These are phyloP conservation scores for Gracilariopsis chorda DNA, from an alignment of 23 red algal species.

Conservation along the genomic window DNA sequence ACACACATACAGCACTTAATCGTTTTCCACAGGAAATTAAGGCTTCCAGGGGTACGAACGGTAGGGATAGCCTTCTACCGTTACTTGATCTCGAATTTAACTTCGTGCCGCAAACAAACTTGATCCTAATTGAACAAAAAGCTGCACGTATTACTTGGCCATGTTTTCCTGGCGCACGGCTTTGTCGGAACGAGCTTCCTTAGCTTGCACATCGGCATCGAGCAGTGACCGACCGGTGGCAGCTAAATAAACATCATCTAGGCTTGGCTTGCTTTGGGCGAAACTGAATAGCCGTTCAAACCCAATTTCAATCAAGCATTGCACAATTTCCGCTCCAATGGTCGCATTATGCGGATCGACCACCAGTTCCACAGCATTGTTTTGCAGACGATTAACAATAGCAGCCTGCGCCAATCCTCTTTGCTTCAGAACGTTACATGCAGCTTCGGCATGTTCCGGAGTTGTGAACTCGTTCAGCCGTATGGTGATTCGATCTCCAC, in stretches of 20 bases:
- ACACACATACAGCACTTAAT: too few relatives aligned
- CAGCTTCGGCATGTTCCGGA: slow-evolving; percentile 48
- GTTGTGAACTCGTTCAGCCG: slow-evolving; percentile 90
- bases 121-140: too few relatives aligned
- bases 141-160: too few relatives aligned
- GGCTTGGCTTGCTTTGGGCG: slow-evolving; percentile 73
- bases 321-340: slow-evolving; percentile 46
- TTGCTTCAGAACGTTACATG: slow-evolving; percentile 31
- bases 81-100: too few relatives aligned
- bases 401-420: slow-evolving; percentile 50
- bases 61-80: too few relatives aligned
- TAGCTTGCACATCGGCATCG: slow-evolving; percentile 77
- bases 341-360: slow-evolving; percentile 44
- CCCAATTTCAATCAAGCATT: slow-evolving; percentile 55
- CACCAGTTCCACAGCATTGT: slow-evolving; percentile 87
- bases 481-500: slow-evolving; percentile 85
- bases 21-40: too few relatives aligned
- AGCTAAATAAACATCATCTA: slow-evolving; percentile 95
- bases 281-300: slow-evolving; percentile 83
- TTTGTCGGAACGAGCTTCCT: slow-evolving; percentile 55
- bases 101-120: too few relatives aligned
- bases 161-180: slow-evolving; percentile 77
- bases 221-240: slow-evolving; percentile 69
- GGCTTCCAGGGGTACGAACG: too few relatives aligned
- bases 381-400: slow-evolving; percentile 68